Base-by-base conservation (phyloP, 176 grass and related monocot genomes). In the Eleusine indica region DNA sequence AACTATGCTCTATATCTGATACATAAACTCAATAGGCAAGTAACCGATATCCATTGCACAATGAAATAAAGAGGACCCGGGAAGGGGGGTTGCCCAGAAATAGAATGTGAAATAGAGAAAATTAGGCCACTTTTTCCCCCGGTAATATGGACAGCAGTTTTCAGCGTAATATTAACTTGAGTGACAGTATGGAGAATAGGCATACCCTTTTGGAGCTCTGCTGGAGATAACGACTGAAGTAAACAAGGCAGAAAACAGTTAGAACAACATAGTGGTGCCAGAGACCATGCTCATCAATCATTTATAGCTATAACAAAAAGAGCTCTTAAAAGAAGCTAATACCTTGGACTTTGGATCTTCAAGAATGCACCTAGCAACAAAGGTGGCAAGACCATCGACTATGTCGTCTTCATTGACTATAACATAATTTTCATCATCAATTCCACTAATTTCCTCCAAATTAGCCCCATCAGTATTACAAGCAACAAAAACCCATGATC, bases 311-410 rank as follows among this genome's bases (percentile, higher is more conserved):
- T 22, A 12, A 51, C 16, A 13, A 58, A 81, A 71, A 22, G 9
- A 60, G 5, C 13, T 81, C 18, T 57, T 54, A 77, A 65, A 89
- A 89, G n/a, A 75, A 71, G 19, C 2, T 28, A 41, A 75, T 84
- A 95, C 96, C 87, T 94, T 95, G 70, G 93, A 98, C 70, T 95
- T 88, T 42, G 91, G 91, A 86, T 93, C 88, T 92, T 98, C 93
- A 46, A 98, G 73, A 81, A 98, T 98, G 83, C 96, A 98, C 85
- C 87, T 93, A 69, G 93, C 93, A 68, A 98, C 78, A 80, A 93
- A 98, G 73, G 87, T 87, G 15, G 96, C 89, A 70, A 98, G 86
- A 61, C 91, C 91, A 85, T 98, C 96, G 29, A 98, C 81, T 16
- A 98, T 89, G 68, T 98, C 91, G 4, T 95, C 91, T 79, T 95